Percentiles rank a stretch among this genome's conserved stretches.
Conservation (phyloP, 2,329 filamentous ascomycete species). For the Cladosporium sphaerospermum region DNA sequence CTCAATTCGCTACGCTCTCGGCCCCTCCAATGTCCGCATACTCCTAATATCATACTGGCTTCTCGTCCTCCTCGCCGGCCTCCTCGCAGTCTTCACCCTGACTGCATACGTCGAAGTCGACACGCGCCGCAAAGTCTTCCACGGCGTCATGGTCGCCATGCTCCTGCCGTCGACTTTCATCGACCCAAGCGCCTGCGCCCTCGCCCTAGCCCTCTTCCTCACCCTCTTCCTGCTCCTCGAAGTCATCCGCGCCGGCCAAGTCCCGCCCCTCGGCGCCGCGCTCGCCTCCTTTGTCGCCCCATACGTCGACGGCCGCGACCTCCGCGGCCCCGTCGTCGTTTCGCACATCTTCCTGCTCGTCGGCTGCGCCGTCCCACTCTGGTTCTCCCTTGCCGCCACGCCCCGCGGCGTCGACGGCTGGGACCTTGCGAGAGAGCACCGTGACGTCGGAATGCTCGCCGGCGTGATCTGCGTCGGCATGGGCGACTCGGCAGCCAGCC, state of each 20-base stretch:
- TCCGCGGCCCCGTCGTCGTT: constrained; percentile 88
- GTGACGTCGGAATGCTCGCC: constrained; percentile 84
- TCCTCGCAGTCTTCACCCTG: constrained; percentile 70
- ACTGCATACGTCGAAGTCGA: constrained; percentile 85
- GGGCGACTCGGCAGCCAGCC: constrained; percentile 85
- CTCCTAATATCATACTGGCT: constrained; percentile 69
- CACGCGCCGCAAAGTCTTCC: constrained; percentile 92
- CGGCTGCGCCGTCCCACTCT: constrained; percentile 89
- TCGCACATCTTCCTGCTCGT: constrained; percentile 94
- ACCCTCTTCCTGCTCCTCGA: constrained; percentile 84
- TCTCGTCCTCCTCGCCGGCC: constrained; percentile 60
- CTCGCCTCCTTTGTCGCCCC: constrained; percentile 83
- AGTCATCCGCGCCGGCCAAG: constrained; percentile 79
- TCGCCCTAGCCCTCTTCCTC: constrained; percentile 74
- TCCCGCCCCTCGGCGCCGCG: constrained; percentile 81
- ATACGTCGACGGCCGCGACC: constrained; percentile 89
- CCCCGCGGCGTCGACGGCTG: constrained; percentile 56
- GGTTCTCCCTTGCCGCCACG: constrained; percentile 73
- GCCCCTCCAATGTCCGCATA: constrained; percentile 76
- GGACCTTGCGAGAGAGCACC: constrained; percentile 53
- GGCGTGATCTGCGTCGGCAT: constrained; percentile 93
- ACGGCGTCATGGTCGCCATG: constrained; percentile 98
- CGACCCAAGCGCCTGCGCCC: constrained; percentile 74
- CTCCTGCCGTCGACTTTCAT: constrained; percentile 80
- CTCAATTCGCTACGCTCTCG: constrained; percentile 58